These are phyloP conservation scores for Calophaca sinica DNA, from an alignment of 306 rosid species.

Conservation along the genomic window DNA sequence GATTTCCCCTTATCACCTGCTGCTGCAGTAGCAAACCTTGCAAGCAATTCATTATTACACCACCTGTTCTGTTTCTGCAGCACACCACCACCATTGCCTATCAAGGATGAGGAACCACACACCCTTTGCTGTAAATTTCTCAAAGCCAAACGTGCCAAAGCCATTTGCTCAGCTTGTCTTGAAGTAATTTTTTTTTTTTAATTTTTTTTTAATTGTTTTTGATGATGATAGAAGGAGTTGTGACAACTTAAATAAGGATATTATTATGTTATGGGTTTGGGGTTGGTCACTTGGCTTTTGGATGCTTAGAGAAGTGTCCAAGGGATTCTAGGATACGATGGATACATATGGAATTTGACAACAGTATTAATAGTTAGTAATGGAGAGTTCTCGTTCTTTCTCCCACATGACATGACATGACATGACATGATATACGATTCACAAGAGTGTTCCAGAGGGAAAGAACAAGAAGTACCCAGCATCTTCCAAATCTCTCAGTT, in stretches of 20 bases:
- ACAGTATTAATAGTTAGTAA: not conserved
- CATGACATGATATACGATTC: not conserved
- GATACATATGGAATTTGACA: constrained; percentile 7
- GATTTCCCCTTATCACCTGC: constrained; percentile 54
- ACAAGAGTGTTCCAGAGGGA: constrained; percentile 50
- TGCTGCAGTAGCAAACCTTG: constrained; percentile 46
- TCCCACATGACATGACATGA: not conserved
- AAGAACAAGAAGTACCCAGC: not conserved
- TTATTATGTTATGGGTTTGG: too few relatives aligned
- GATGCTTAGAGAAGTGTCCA: constrained; percentile 63
- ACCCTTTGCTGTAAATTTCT: constrained; percentile 61
- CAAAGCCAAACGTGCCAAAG: constrained; percentile 74
- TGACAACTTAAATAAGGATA: constrained; percentile 47
- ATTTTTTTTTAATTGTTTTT: not conserved
- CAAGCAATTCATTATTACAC: constrained; percentile 45
- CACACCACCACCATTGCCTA: not conserved
- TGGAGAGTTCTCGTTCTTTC: constrained; percentile 57
- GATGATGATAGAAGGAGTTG: not conserved
- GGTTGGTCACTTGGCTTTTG: too few relatives aligned
- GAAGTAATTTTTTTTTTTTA: not conserved
- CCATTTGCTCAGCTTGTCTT: constrained; percentile 51
- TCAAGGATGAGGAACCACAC: constrained; percentile 46
- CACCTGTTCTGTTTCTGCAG: constrained; percentile 44
- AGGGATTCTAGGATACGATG: constrained; percentile 46
- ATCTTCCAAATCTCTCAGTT: not conserved